These are phyloP conservation scores for Cornus suecica DNA, from an alignment of 148 eudicot species.

Conservation along the genomic window DNA sequence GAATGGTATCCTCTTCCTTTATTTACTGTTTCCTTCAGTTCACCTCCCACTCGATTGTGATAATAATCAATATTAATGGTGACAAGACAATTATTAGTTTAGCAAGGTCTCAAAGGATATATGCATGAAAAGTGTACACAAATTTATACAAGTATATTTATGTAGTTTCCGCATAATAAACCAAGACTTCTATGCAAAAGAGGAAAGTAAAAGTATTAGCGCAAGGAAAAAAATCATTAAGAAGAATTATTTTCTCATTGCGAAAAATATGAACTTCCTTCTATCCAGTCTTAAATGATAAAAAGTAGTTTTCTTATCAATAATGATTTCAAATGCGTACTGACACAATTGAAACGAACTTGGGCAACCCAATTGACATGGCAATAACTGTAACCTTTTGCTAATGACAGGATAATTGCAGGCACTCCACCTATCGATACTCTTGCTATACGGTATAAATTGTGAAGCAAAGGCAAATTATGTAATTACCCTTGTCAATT, in stretches of 20 bases:
- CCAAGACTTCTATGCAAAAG: background rate
- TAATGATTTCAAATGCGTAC: too few species aligned
- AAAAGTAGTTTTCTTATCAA: background rate
- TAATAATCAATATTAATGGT: background rate
- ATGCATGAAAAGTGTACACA: too few species aligned
- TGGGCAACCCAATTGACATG: too few species aligned
- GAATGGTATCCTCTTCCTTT: background rate
- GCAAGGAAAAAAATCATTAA: background rate
- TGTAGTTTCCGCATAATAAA: background rate
- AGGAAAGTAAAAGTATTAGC: background rate
- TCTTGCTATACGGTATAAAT: background rate
- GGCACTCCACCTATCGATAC: background rate
- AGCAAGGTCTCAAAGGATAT: background rate
- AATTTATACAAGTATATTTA: background rate
- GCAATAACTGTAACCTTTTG: background rate
- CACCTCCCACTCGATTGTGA: background rate
- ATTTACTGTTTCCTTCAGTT: background rate
- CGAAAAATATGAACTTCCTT: background rate
- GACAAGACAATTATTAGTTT: background rate
- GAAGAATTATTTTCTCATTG: background rate
- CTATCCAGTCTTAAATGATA: background rate
- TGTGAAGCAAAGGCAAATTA: background rate
- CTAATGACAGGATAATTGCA: background rate
- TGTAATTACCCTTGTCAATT: constrained; percentile 75
- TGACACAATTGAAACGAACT: too few species aligned